Percentiles rank a stretch among this genome's conserved stretches.
Conservation (phyloP, 441 rosid species). For the Populus hybrid region DNA sequence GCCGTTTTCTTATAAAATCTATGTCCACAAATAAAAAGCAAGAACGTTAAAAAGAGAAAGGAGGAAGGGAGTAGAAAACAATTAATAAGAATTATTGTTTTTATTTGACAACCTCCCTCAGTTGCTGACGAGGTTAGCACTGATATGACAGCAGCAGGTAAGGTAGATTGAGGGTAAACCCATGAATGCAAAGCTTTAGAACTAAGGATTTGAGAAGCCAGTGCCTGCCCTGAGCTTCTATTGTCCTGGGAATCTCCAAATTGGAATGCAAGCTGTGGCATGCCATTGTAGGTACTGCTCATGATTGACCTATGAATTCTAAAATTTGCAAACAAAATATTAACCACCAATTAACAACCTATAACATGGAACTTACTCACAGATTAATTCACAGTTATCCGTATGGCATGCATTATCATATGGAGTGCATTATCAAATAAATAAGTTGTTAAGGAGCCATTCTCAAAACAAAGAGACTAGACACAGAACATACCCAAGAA, state of each 20-base stretch:
- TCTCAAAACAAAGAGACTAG: neutral
- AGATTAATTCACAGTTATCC: neutral
- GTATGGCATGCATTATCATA: neutral
- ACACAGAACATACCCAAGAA: neutral
- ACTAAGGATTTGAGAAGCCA: slow-evolving; percentile 37
- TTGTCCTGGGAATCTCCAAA: slow-evolving; percentile 34
- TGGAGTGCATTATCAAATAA: neutral
- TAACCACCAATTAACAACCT: slow-evolving; percentile 9
- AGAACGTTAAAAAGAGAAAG: slow-evolving; percentile 11
- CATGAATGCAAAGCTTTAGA: slow-evolving; percentile 77
- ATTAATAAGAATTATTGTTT: slow-evolving; percentile 8
- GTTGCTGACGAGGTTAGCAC: slow-evolving; percentile 47
- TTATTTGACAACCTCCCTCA: slow-evolving; percentile 58
- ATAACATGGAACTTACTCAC: neutral
- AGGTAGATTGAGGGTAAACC: slow-evolving; percentile 84
- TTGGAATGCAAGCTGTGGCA: slow-evolving; percentile 38
- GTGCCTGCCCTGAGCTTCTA: slow-evolving; percentile 34
- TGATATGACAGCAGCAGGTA: slow-evolving; percentile 76
- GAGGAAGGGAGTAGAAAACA: neutral
- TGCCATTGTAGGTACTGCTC: slow-evolving; percentile 46
- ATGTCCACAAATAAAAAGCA: slow-evolving; percentile 40
- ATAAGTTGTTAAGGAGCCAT: neutral
- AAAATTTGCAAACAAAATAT: slow-evolving; percentile 24
- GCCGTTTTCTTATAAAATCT: slow-evolving; percentile 72
- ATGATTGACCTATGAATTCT: slow-evolving; percentile 72